Evolutionary conservation across 2,329 filamentous ascomycete genomes (phyloP).

Genomic region (Aspergillus carbonarius): DNA sequence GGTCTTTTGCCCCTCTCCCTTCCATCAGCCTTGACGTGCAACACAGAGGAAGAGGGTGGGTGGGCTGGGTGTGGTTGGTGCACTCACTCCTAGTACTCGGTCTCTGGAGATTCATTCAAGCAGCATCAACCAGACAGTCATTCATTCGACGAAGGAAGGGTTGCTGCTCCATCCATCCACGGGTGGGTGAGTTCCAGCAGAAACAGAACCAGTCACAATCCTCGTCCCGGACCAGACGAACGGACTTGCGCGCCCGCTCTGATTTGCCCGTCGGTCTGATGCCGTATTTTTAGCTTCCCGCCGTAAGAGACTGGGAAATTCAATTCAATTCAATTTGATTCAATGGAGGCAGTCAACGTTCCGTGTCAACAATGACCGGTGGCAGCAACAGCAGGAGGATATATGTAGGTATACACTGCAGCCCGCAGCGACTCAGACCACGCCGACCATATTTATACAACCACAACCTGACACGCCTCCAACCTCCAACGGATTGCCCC

Average conservation of each 20-base stretch:
- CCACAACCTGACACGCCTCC: not conserved
- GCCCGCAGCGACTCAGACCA: not conserved
- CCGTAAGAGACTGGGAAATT: slow-evolving; percentile 16
- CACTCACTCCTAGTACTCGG: not conserved
- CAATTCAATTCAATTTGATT: not conserved
- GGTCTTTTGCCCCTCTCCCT: not conserved
- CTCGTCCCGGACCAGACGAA: slow-evolving; percentile 10
- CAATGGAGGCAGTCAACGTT: not conserved
- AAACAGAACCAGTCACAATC: slow-evolving; percentile 12
- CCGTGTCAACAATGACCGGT: not conserved
- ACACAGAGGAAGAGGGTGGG: too few species aligned
- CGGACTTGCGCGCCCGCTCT: not conserved
- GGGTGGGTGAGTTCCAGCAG: not conserved
- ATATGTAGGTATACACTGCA: not conserved
- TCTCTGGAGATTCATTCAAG: not conserved
- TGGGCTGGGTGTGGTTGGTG: not conserved
- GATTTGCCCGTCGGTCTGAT: not conserved
- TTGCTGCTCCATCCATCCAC: not conserved
- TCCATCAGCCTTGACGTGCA: too few species aligned
- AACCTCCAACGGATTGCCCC: not conserved
- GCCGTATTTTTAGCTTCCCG: slow-evolving; percentile 19
- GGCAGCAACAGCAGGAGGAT: not conserved
- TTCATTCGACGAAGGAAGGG: slow-evolving; percentile 7
- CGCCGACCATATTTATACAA: not conserved
- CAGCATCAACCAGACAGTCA: not conserved